Evolutionary conservation across 306 rosid species (phyloP), one percentile per base, ranked within the genome.

Genomic region (Castanea sativa): DNA sequence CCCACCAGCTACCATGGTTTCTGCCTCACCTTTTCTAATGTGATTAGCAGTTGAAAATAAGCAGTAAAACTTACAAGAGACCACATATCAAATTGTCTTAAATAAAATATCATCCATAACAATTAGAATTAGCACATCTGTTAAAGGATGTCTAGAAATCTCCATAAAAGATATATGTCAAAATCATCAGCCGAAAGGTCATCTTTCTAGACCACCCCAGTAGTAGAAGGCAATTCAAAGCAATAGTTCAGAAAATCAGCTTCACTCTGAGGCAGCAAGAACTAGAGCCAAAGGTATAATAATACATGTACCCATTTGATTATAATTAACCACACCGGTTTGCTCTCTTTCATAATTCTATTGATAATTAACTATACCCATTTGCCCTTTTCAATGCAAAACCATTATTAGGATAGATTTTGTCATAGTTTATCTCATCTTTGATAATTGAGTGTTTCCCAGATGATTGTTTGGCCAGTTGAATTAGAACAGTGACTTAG

Each of bases 251-350:
- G 29, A 5, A 33, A 33, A 85, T 77, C 91, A 86, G 5, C 99
- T 92, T 82, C 97, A 92, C 21, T 71, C 89, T 0, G 97, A 94
- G 82, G 95, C 99, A 2, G 77, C 86, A 16, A 75, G 64, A 82
- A 83, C 99, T 77, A 83, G 88, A 87, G 32, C 81, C 90, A 94
- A 91, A 81, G 98, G 98, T 90, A 70, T 33, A 5, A 33, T 5
- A 33, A 5, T 16, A 29, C 8, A 30, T 58, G 30, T 41, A 32
- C 51, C 2, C 8, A 9, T 27, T 3, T 27, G 19, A 25, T 15
- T 15, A 61, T 27, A 29, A 61, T 78, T 68, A 2, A 16, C 11
- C 6, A 3, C 57, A 51, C 73, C 77, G 38, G 49, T 73, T 78
- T 73, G n/a, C 59, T 43, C 49, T 43, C 13, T 43, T 43, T 43